These are phyloP conservation scores for Beverwykella pulmonaria DNA, from an alignment of 495 filamentous ascomycete species.

Conservation along the genomic window DNA sequence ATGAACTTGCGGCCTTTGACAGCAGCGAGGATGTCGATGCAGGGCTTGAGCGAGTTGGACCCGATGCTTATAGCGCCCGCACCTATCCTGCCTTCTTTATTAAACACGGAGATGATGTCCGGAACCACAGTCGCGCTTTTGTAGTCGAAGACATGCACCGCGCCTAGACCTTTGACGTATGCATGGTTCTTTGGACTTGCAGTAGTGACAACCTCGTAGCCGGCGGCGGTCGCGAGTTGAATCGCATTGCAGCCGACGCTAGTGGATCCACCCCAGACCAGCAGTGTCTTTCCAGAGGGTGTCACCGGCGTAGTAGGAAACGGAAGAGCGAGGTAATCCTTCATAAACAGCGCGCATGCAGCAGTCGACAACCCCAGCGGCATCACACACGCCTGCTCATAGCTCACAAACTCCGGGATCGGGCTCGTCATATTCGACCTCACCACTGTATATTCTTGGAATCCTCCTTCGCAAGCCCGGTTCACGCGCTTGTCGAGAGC, in stretches of 20 bases:
- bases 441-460: conserved; percentile 33
- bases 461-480: conserved; percentile 7
- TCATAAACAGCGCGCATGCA: conserved; percentile 31
- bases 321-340: conserved; percentile 28
- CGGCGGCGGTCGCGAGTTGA: conserved; percentile 36
- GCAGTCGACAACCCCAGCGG: conserved; percentile 37
- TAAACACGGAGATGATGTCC: conserved; percentile 37
- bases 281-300: conserved; percentile 22
- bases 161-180: conserved; percentile 34
- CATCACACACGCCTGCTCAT: conserved; percentile 28
- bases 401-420: conserved; percentile 31
- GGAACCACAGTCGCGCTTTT: conserved; percentile 31
- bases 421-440: conserved; percentile 4
- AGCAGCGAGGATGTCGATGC: conserved; percentile 15
- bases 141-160: conserved; percentile 37
- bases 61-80: conserved; percentile 37
- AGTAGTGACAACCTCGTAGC: conserved; percentile 38
- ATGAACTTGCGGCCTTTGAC: conserved; percentile 19
- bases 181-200: conserved; percentile 28
- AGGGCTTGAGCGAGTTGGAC: neutral
- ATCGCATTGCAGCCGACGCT: conserved; percentile 41
- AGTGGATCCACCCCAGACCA: conserved; percentile 41
- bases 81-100: conserved; percentile 34
- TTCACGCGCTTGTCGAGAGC: conserved; percentile 2
- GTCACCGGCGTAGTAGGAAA: conserved; percentile 19